phyloP scores from a whole-genome alignment of 179 eudicot species.

The Camellia oleifera region DNA sequence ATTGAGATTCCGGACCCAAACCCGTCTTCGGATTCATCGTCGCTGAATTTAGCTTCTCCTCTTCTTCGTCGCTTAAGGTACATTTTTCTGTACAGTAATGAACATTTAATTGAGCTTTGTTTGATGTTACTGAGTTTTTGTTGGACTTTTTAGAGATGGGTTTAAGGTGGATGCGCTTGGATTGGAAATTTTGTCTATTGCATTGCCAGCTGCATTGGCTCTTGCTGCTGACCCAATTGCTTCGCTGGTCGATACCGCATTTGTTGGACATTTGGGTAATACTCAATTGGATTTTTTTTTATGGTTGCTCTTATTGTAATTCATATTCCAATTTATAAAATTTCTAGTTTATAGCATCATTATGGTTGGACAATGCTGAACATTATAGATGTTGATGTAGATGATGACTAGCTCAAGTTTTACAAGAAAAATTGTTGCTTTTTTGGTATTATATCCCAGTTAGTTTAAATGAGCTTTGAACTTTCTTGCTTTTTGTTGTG shows the following conservation, averaged over 20 bases:
- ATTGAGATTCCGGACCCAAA: not conserved
- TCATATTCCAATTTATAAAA: not conserved
- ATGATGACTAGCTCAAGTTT: not conserved
- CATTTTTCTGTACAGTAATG: not conserved
- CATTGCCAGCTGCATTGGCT: constrained; percentile 83
- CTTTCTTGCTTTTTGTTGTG: constrained; percentile 15
- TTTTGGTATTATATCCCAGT: not conserved
- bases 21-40: not conserved
- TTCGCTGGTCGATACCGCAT: constrained; percentile 83
- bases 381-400: not conserved
- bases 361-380: not conserved
- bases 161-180: constrained; percentile 74
- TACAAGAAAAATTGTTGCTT: not conserved
- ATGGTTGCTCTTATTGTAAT: not conserved
- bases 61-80: constrained; percentile 42
- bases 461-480: not conserved
- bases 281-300: constrained; percentile 8
- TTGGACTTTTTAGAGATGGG: constrained; percentile 36
- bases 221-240: constrained; percentile 90
- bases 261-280: constrained; percentile 85
- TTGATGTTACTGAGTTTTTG: constrained; percentile 7
- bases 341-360: not conserved
- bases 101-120: not conserved
- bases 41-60: constrained; percentile 6
- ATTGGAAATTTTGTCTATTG: constrained; percentile 68